Evolutionary conservation across 2,329 filamentous ascomycete species (phyloP).

Genomic region (Bipolaris oryzae): DNA sequence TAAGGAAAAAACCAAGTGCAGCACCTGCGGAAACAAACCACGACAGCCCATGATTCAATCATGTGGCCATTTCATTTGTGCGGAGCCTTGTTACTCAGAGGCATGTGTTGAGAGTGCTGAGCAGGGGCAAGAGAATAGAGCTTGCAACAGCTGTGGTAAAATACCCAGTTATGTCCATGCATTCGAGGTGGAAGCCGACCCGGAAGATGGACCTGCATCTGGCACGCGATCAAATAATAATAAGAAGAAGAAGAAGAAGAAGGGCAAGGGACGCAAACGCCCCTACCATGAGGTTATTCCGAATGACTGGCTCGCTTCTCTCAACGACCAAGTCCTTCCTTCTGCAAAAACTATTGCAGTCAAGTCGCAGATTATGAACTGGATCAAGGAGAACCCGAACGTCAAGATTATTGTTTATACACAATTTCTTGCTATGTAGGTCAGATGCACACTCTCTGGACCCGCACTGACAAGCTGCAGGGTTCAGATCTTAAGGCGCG

Average conservation of each 20-base stretch:
- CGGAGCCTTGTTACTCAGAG: conserved; percentile 51
- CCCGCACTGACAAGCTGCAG: conserved; percentile 22
- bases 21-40: conserved; percentile 50
- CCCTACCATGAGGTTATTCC: conserved; percentile 37
- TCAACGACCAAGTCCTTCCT: conserved; percentile 48
- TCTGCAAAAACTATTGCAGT: conserved; percentile 55
- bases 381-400: conserved; percentile 51
- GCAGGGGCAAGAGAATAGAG: not conserved
- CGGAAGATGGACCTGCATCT: conserved; percentile 1
- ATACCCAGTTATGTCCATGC: conserved; percentile 27
- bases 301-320: conserved; percentile 48
- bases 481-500: conserved; percentile 56
- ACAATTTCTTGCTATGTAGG: conserved; percentile 60
- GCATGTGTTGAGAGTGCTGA: conserved; percentile 39
- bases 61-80: conserved; percentile 64
- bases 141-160: conserved; percentile 46
- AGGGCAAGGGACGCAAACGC: conserved; percentile 17
- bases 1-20: conserved; percentile 53
- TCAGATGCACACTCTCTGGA: not conserved
- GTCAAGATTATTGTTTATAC: conserved; percentile 67
- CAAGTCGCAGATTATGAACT: conserved; percentile 55
- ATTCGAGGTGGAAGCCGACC: conserved; percentile 30
- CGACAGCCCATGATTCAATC: conserved; percentile 53
- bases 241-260: conserved; percentile 27
- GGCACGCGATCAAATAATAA: conserved; percentile 24